Base-by-base conservation (phyloP, 768 basidiomycete species). In the Candolleomyces aberdarensis region DNA sequence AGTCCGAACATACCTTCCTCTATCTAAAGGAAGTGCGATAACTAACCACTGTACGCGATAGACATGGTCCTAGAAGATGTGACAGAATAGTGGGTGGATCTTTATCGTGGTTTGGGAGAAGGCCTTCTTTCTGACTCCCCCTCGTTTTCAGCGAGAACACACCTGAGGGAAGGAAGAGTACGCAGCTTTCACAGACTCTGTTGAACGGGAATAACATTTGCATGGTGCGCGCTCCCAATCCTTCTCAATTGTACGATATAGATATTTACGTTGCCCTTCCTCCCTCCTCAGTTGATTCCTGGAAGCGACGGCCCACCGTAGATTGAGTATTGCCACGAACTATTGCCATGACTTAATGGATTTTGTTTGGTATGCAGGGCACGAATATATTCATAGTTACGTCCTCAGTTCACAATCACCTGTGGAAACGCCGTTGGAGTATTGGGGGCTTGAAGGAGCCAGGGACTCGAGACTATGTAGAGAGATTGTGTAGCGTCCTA, bases 1-100 rank as follows among this genome's bases (percentile, higher is more conserved):
- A 84, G 96, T 57, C 9, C 17, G n/a, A 15, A 17, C n/a, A 31
- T 17, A 9, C 44, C 17, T 29, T 10, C 41, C 19, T 49, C 14
- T 9, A 17, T 57, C 47, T 31, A 4, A 57, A 48, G 32, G 19
- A 52, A 11, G 15, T 43, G 31, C 47, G 48, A 50, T 32, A 5
- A 26, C 44, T 63, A 32, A 22, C 29, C 41, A 31, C 61, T 59
- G 48, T 26, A 39, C 39, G 48, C 46, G 49, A 13, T 49, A 94
- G 92, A 94, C 71, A 93, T 96, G 89, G 94, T 96, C 6, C 76
- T 99, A 57, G 94, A 98, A 71, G 95, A 99, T 66, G 96, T 98
- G 8, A 96, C 86, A 6, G 96, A 99, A 78, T 97, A 89, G 96
- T 98, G 62, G 64, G 93, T 79, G 36, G 26, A 26, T 26, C 26